A percentile compares a stretch with the other conserved stretches of the same genome.
Conservation (phyloP, 257 asterid genomes). For the Solanum pinnatisectum region DNA sequence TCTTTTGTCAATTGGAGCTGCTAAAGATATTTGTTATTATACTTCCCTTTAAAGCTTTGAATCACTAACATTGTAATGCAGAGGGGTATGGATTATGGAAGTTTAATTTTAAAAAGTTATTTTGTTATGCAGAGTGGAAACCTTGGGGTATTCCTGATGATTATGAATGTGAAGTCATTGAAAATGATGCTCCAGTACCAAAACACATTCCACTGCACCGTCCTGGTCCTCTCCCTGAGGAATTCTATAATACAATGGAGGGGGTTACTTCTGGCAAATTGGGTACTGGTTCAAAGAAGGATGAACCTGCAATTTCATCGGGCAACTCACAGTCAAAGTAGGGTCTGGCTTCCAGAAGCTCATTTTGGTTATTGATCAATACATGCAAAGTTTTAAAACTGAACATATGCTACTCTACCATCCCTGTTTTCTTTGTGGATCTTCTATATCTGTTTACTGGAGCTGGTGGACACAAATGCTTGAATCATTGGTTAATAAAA, state of each 20-base stretch:
- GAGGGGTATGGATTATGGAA: not conserved
- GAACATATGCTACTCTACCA: not conserved
- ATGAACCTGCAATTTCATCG: conserved; percentile 43
- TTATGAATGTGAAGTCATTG: conserved; percentile 88
- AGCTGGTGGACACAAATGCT: not conserved
- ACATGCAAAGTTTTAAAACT: not conserved
- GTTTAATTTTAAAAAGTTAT: not conserved
- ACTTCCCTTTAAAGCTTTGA: not conserved
- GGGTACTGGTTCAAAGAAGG: conserved; percentile 35
- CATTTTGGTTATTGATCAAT: not conserved
- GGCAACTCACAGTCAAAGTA: conserved; percentile 26
- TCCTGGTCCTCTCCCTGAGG: conserved; percentile 97
- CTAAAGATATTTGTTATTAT: not conserved
- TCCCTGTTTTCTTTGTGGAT: not conserved
- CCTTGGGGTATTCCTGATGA: conserved; percentile 94
- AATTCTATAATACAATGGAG: conserved; percentile 67
- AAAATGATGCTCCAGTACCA: conserved; percentile 94
- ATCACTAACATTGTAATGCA: not conserved
- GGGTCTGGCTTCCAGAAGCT: not conserved
- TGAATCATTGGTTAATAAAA: not conserved
- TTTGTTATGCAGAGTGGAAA: conserved; percentile 54
- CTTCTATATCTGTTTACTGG: not conserved
- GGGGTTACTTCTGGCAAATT: conserved; percentile 45
- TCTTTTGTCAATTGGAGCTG: not conserved
- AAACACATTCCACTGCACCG: conserved; percentile 89